These are phyloP conservation scores for Eurotiales sp. DNA, from an alignment of 2,329 filamentous ascomycete genomes.

Conservation along the genomic window DNA sequence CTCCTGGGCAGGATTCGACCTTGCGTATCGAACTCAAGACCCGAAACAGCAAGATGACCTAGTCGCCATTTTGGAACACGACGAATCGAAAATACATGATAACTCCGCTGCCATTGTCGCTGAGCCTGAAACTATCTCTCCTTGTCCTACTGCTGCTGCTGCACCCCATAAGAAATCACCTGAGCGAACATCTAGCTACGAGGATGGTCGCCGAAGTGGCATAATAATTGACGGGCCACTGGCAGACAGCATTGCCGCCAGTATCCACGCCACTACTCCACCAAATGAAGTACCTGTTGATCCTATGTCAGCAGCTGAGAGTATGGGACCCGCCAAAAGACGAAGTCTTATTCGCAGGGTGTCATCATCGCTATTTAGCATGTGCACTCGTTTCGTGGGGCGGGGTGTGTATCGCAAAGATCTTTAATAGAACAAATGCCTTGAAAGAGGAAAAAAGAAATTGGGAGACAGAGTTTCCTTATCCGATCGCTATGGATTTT, in stretches of 20 bases:
- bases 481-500: too few species aligned
- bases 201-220: neutral
- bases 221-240: neutral
- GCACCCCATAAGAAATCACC: neutral
- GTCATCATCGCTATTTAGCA: conserved; percentile 5
- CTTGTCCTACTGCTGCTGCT: neutral
- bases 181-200: neutral
- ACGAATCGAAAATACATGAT: conserved; percentile 1
- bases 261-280: neutral
- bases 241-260: neutral
- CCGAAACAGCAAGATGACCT: neutral
- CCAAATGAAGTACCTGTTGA: neutral
- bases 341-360: neutral
- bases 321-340: neutral
- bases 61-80: conserved; percentile 8
- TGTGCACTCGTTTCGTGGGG: too few species aligned
- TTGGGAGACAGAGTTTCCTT: too few species aligned
- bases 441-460: too few species aligned
- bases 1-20: conserved; percentile 5
- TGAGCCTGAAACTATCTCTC: neutral
- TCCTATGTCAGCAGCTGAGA: neutral
- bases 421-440: too few species aligned
- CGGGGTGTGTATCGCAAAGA: too few species aligned
- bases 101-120: neutral
- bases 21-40: neutral